Conservation (phyloP, 495 filamentous ascomycete genomes). For the Aspergillus campestris region DNA sequence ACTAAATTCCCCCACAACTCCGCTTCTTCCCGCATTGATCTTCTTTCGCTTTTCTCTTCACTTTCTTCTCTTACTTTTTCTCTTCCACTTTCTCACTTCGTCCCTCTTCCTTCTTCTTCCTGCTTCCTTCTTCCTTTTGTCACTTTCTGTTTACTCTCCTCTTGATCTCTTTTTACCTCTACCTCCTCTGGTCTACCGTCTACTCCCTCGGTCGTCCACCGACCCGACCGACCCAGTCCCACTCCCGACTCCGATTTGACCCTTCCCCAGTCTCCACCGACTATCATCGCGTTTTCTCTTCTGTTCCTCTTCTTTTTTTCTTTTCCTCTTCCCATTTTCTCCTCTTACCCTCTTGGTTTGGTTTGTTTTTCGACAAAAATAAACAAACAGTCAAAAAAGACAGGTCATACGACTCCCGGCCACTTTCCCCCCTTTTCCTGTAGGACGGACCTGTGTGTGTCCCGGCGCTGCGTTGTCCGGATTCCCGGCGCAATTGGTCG, state of each 20-base stretch:
- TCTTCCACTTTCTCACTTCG: not conserved
- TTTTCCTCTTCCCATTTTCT: not conserved
- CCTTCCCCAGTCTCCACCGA: too few relatives aligned
- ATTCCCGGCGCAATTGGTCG: too few relatives aligned
- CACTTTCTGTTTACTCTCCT: not conserved
- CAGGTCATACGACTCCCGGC: not conserved
- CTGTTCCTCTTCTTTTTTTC: not conserved
- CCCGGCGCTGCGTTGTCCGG: slow-evolving; percentile 11
- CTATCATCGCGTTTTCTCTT: too few relatives aligned
- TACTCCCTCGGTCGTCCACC: not conserved
- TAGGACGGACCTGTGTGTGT: slow-evolving; percentile 8
- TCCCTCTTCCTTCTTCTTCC: slow-evolving; percentile 1
- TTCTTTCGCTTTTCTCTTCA: not conserved
- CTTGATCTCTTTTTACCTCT: not conserved
- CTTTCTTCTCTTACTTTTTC: not conserved
- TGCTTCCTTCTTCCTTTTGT: not conserved
- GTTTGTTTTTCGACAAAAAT: not conserved
- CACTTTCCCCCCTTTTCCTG: slow-evolving; percentile 3
- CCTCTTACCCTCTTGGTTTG: not conserved
- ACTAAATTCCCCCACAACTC: not conserved
- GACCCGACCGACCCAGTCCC: too few relatives aligned
- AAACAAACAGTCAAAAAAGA: too few relatives aligned
- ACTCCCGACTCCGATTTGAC: too few relatives aligned
- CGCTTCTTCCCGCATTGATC: too few relatives aligned
- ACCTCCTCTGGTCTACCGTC: not conserved